These are phyloP conservation scores for Inonotus hispidus DNA, from an alignment of 1,284 basidiomycete genomes.

Conservation along the genomic window DNA sequence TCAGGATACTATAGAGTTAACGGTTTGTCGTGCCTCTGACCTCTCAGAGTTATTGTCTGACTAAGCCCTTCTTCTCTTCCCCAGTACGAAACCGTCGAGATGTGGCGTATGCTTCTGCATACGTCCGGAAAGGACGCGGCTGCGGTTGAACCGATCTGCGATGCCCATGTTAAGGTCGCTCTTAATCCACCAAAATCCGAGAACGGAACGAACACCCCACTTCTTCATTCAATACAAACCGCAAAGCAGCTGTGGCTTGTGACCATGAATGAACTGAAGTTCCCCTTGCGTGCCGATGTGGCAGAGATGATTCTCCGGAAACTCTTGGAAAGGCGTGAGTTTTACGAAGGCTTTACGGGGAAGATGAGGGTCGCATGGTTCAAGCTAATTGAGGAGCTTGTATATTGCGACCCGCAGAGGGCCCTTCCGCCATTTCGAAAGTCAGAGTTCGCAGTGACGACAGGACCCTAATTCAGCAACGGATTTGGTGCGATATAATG, in stretches of 20 bases:
- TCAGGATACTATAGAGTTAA: background rate
- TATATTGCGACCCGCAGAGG: background rate
- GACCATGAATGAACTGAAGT: background rate
- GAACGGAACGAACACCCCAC: background rate
- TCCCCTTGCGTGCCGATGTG: background rate
- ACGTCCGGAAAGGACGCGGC: background rate
- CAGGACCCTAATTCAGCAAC: background rate
- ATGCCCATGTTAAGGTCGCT: background rate
- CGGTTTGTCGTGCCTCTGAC: background rate
- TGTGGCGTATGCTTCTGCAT: background rate
- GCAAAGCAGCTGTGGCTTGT: background rate
- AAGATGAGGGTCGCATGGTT: background rate
- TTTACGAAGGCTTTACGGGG: background rate
- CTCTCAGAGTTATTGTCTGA: background rate
- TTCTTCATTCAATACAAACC: background rate
- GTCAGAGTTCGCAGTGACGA: background rate
- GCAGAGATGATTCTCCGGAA: background rate
- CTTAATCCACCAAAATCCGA: background rate
- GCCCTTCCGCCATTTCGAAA: background rate
- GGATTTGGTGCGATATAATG: background rate
- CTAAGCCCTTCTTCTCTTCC: background rate
- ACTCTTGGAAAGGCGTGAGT: background rate
- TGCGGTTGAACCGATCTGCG: background rate
- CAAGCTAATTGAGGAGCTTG: background rate
- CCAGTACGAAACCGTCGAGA: background rate